Evolutionary conservation across 2,329 filamentous ascomycete genomes (phyloP).

Genomic region (Karstenula rhodostoma): DNA sequence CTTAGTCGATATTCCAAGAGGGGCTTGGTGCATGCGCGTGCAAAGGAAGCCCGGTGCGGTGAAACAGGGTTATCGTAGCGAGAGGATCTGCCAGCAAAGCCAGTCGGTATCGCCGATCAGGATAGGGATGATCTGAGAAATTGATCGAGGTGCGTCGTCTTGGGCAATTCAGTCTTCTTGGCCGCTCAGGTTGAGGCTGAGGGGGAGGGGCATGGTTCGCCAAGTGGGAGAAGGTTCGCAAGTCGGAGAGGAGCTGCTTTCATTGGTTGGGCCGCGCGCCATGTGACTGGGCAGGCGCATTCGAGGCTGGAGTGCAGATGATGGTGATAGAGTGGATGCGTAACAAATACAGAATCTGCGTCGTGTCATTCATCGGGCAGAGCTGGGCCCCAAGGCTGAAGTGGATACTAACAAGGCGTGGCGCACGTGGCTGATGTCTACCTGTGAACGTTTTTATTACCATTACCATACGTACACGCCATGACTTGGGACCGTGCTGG

Average conservation of each 20-base stretch:
- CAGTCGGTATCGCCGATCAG: background rate
- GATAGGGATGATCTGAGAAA: constrained; percentile 1
- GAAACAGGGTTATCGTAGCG: constrained; percentile 7
- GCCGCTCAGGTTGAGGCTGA: background rate
- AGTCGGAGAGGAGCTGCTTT: background rate
- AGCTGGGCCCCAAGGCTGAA: constrained; percentile 2
- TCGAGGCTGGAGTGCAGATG: background rate
- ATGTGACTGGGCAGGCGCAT: background rate
- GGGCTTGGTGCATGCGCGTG: constrained; percentile 1
- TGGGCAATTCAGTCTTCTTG: constrained; percentile 1
- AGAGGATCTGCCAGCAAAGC: constrained; percentile 9
- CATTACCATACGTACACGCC: no score
- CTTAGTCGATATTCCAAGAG: background rate
- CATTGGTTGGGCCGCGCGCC: background rate
- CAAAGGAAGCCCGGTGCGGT: background rate
- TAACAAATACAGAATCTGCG: background rate
- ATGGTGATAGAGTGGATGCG: background rate
- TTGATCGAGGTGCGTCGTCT: constrained; percentile 2
- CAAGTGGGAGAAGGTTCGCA: background rate
- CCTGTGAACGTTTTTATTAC: constrained; percentile 3
- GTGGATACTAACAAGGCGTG: constrained; percentile 7
- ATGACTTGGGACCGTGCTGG: background rate
- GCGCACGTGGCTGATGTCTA: constrained; percentile 3
- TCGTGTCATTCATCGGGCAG: constrained; percentile 1
- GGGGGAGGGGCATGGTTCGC: background rate